Evolutionary conservation across 106 monocot genomes (phyloP), one percentile per base, ranked within the genome.

Genomic region (Iris macrosiphon): DNA sequence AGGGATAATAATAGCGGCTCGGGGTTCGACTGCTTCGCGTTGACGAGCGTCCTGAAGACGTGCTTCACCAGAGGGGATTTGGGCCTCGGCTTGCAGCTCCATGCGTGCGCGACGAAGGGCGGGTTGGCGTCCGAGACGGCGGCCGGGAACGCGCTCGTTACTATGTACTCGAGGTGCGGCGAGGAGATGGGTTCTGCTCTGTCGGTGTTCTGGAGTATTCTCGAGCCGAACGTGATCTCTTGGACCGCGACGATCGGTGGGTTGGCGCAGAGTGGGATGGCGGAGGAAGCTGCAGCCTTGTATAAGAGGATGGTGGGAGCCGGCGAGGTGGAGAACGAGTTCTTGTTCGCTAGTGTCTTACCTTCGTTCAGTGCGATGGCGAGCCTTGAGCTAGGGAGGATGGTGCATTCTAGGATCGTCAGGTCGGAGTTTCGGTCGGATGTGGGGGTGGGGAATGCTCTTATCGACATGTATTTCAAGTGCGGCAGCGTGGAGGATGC

Each of bases 401-500:
- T 77, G 62, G 45, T 78, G 25, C 89, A 89, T 43, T 59, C 60
- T 2, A 73, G 84, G 60, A 62, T 77, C 22, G 7, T 60, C 6
- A 89, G 84, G 26, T 75, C 68, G 8, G 35, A 18, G 7, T 60
- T 55, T 61, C 55, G 40, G 7, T 51, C 41, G 0, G 89, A 89
- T 47, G 31, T 68, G 5, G 71, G 57, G 6, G 80, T 84, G 22
- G 59, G 68, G 1, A 89, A 89, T 69, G 80, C 84, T 31, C 74
- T 89, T 17, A 68, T 89, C 4, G 84, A 89, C 40, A 80, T 84
- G 89, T 89, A 89, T 41, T 89, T 80, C 60, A 89, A 89, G 59
- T 84, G 89, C 24, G 89, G 89, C 15, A 69, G 66, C 38, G 14
- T 59, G 48, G 69, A 74, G 41, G 80, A 89, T 66, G 84, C 70